Evolutionary conservation across 2,329 filamentous ascomycete genomes (phyloP).

Genomic region (Pseudogymnoascus sp.): DNA sequence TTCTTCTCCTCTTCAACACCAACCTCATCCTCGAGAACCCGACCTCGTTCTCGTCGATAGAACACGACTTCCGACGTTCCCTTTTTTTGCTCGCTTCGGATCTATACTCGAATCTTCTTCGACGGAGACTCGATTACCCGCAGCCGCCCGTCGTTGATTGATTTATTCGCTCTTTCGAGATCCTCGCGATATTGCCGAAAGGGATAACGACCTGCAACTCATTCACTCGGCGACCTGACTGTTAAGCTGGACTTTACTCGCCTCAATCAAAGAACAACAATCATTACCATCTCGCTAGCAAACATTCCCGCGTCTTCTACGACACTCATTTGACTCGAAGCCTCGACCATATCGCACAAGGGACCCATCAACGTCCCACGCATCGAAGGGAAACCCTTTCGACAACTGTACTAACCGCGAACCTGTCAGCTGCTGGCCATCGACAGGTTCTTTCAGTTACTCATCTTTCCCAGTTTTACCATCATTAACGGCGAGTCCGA

Average conservation of each 20-base stretch:
- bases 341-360: neutral
- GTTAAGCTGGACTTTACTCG: constrained; percentile 4
- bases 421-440: constrained; percentile 7
- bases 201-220: neutral
- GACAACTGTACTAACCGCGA: neutral
- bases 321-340: constrained; percentile 9
- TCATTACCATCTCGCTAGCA: neutral
- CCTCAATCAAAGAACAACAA: neutral
- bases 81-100: neutral
- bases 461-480: neutral
- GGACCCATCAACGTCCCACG: neutral
- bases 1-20: neutral
- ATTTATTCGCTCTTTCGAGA: neutral
- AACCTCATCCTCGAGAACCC: neutral
- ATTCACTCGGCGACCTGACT: neutral
- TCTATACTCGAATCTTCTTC: constrained; percentile 8
- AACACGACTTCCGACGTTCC: neutral
- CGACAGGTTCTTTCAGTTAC: constrained; percentile 6
- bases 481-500: neutral
- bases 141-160: neutral
- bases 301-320: constrained; percentile 4
- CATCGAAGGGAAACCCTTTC: neutral
- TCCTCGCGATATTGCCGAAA: neutral
- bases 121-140: neutral
- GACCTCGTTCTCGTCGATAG: constrained; percentile 3